phyloP scores from a whole-genome alignment of 2,329 filamentous ascomycete species.

The Pseudopyrenochaeta lycopersici region DNA sequence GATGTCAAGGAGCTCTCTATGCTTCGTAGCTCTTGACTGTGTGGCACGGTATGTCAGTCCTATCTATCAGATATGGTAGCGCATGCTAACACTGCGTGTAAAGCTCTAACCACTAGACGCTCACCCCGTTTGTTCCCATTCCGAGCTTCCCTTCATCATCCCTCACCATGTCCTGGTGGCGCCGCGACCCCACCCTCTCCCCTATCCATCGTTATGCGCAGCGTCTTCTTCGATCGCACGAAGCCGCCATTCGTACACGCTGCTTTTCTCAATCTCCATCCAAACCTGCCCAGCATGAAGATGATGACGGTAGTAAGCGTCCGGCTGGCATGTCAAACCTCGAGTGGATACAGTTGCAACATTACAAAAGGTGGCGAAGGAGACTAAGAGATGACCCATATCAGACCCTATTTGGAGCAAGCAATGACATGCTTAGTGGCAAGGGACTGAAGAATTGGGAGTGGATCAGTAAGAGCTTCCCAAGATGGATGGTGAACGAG shows the following conservation, averaged over 20 bases:
- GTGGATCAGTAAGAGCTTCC: constrained; percentile 40
- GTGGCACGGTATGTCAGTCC: constrained; percentile 2
- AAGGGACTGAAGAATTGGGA: constrained; percentile 42
- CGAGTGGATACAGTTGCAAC: constrained; percentile 41
- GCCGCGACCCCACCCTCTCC: constrained; percentile 35
- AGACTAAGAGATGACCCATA: constrained; percentile 53
- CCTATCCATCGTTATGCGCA: constrained; percentile 34
- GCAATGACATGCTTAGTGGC: constrained; percentile 44
- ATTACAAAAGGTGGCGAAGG: constrained; percentile 39
- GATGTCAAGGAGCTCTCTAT: constrained; percentile 12
- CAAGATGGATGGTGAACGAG: constrained; percentile 43
- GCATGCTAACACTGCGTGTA: neutral
- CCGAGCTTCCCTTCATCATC: neutral
- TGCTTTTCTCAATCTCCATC: constrained; percentile 39
- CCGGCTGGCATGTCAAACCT: constrained; percentile 37
- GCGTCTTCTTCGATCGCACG: constrained; percentile 31
- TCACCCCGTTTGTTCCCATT: neutral
- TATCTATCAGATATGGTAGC: neutral
- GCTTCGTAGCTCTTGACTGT: constrained; percentile 6
- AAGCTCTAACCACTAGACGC: neutral
- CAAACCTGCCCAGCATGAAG: constrained; percentile 29
- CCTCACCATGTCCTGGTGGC: constrained; percentile 39
- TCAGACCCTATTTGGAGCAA: constrained; percentile 53
- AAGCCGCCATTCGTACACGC: constrained; percentile 32
- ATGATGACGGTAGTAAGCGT: constrained; percentile 22